A percentile compares a stretch with the other conserved stretches of the same genome.
Evolutionary conservation across 129 eudicot genomes (phyloP).

Genomic region (carrot (Daucus carota)): DH1_v3.0 NC_030384.2:36660501-36661000

Average conservation of each 20-base stretch:
- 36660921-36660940: conserved; percentile 16
- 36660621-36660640: too few species aligned
- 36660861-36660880: background rate
- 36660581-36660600: too few species aligned
- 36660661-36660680: too few species aligned
- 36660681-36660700: too few species aligned
- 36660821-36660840: background rate
- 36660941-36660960: conserved; percentile 54
- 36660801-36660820: background rate
- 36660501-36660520: background rate
- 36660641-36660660: too few species aligned
- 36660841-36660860: background rate
- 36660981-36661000: conserved; percentile 56
- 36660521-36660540: background rate
- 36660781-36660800: background rate
- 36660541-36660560: background rate
- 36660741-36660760: background rate
- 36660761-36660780: background rate
- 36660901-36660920: background rate
- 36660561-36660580: too few species aligned
- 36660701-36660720: too few species aligned
- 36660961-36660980: conserved; percentile 64
- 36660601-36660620: too few species aligned
- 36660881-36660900: background rate
- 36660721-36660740: background rate